Base-by-base conservation (phyloP, 2,329 filamentous ascomycete species). In the Alternaria longipes region DNA sequence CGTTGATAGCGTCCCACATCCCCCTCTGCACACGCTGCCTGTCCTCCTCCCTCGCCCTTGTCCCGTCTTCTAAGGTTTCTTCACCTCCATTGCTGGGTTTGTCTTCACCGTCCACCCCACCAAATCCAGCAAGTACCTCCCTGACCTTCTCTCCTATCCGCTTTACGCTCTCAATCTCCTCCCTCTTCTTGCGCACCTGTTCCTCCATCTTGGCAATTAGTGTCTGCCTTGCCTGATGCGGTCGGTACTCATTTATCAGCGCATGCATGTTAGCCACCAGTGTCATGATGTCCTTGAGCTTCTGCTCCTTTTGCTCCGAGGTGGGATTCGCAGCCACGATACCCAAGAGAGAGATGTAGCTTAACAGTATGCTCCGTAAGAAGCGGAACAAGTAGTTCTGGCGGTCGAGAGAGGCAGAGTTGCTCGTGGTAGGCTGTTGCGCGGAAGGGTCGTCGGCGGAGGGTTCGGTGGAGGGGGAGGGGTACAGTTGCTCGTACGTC, bases 261-360 rank as follows among this genome's bases (percentile, higher is more conserved):
- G 96, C 92, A 79, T 97, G 93, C 73, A 96, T 91, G 78, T 98
- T 98, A 78, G 94, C 89, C 65, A 97, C 90, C 28, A 98, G 82
- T 16, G 90, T 93, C 71, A 91, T 86, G 32, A 99, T 80, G 77
- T 98, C 91, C 45, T 88, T 84, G 46, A 94, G 85, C 76, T 97
- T 97, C 42, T 88, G 85, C 36, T 87, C 83, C 53, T 89, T 91
- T 26, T 86, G 83, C 53, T 89, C 90, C 75, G 90, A 71, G 4
- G 64, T 66, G 0, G 92, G 91, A 46, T 90, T 85, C n/a, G 87
- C 80, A 9, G 87, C 85, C 59, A 96, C 82, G 14, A 91, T 82
- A 24, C 93, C 92, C 0, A 91, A 83, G 5, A 98, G 86, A 74
- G 97, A 93, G 45, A 98, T 85, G 74, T 96, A 98, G 75, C 94